Conservation (phyloP, 2,329 filamentous ascomycete genomes). For the Cercospora sp. region DNA sequence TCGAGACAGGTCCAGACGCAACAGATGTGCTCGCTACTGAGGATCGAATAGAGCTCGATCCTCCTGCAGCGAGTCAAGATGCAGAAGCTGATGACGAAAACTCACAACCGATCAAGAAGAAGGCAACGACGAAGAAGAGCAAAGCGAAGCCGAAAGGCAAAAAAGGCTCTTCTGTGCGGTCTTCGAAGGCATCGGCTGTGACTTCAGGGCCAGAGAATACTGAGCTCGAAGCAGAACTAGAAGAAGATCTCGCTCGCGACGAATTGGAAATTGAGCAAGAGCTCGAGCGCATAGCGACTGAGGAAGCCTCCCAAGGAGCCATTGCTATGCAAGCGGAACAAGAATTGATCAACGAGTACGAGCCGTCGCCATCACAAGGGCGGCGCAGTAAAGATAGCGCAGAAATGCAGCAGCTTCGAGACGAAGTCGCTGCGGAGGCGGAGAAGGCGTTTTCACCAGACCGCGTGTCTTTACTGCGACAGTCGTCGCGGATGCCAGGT, state of each 20-base stretch:
- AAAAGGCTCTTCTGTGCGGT: conserved; percentile 31
- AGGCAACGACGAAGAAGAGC: conserved; percentile 32
- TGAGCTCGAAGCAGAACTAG: conserved; percentile 21
- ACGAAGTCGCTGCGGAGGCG: conserved; percentile 25
- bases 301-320: conserved; percentile 30
- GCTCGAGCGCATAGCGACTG: conserved; percentile 34
- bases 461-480: conserved; percentile 13
- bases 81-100: conserved; percentile 17
- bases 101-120: conserved; percentile 17
- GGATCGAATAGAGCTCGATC: conserved; percentile 19
- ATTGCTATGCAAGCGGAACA: conserved; percentile 30
- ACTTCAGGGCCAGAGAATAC: conserved; percentile 20
- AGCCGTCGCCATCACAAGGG: conserved; percentile 37
- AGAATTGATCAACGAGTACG: conserved; percentile 39
- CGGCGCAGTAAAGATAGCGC: conserved; percentile 27
- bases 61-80: conserved; percentile 8
- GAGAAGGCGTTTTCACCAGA: conserved; percentile 16
- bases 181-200: conserved; percentile 29
- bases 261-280: conserved; percentile 39
- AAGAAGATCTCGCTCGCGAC: conserved; percentile 26
- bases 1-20: conserved; percentile 2
- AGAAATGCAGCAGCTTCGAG: conserved; percentile 27
- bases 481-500: conserved; percentile 16
- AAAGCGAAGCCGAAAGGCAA: conserved; percentile 32
- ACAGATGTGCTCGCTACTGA: conserved; percentile 4